phyloP scores from a whole-genome alignment of 169 alveolate species.

The Cryptosporidium meleagridis region DNA sequence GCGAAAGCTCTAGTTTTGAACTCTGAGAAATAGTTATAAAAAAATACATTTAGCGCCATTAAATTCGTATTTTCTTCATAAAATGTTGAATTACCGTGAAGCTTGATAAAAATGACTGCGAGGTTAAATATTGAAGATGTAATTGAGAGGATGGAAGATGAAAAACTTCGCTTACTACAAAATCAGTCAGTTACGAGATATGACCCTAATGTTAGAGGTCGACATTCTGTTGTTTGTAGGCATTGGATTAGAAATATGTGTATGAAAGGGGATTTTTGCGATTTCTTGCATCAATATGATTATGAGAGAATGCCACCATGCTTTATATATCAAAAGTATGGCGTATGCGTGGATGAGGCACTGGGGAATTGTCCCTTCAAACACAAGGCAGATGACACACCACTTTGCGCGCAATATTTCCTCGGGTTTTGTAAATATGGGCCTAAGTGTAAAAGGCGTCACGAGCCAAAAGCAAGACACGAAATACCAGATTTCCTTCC shows the following conservation, averaged over 20 bases:
- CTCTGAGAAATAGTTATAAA: not conserved
- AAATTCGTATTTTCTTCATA: no score
- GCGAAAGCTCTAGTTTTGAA: constrained; percentile 50
- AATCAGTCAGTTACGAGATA: constrained; percentile 60
- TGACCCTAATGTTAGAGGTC: constrained; percentile 81
- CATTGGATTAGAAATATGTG: constrained; percentile 94
- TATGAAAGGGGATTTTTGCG: constrained; percentile 93
- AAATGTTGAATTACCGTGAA: not conserved
- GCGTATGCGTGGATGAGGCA: constrained; percentile 86
- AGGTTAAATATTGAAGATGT: constrained; percentile 6
- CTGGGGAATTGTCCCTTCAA: constrained; percentile 83
- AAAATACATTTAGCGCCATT: not conserved
- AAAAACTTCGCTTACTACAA: constrained; percentile 28
- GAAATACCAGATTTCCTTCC: constrained; percentile 76
- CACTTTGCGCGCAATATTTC: constrained; percentile 78
- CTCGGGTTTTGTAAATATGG: constrained; percentile 87
- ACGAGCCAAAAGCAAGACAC: constrained; percentile 75
- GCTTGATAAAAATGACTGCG: not conserved
- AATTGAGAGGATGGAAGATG: constrained; percentile 63
- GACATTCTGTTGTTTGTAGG: constrained; percentile 91
- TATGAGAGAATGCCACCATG: constrained; percentile 91
- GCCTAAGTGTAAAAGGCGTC: constrained; percentile 81
- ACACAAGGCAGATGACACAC: constrained; percentile 77
- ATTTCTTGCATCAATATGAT: constrained; percentile 89
- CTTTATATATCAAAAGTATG: constrained; percentile 83